Evolutionary conservation across 2,329 filamentous ascomycete genomes (phyloP).

Genomic region (Escovopsis sp.): DNA sequence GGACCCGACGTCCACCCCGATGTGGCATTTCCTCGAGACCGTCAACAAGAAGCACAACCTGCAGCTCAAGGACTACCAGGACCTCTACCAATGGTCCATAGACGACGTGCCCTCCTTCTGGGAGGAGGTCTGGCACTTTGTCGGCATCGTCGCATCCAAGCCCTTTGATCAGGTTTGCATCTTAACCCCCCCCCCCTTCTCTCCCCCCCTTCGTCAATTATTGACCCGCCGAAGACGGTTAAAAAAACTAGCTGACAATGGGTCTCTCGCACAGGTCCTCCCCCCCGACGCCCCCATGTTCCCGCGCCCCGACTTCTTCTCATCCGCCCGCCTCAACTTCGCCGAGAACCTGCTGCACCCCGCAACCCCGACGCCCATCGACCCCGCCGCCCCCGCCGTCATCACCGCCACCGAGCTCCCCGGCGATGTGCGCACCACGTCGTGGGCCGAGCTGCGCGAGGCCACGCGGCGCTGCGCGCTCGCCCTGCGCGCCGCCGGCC

Average conservation of each 20-base stretch:
- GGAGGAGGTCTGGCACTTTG: slow-evolving; percentile 73
- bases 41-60: slow-evolving; percentile 55
- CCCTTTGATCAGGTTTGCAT: slow-evolving; percentile 42
- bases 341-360: slow-evolving; percentile 90
- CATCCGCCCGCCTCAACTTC: slow-evolving; percentile 70
- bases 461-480: slow-evolving; percentile 59
- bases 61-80: slow-evolving; percentile 49
- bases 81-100: slow-evolving; percentile 77
- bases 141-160: slow-evolving; percentile 55
- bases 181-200: background rate
- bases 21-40: slow-evolving; percentile 55
- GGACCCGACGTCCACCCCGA: slow-evolving; percentile 50
- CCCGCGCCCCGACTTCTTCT: slow-evolving; percentile 76
- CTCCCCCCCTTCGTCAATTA: background rate
- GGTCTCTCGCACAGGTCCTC: slow-evolving; percentile 40
- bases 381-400: slow-evolving; percentile 51
- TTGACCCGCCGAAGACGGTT: background rate
- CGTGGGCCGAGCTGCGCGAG: slow-evolving; percentile 71
- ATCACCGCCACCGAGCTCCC: slow-evolving; percentile 68
- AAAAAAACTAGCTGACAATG: background rate
- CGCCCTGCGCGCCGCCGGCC: slow-evolving; percentile 50
- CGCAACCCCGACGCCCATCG: slow-evolving; percentile 20
- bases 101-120: slow-evolving; percentile 64
- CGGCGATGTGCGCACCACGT: slow-evolving; percentile 39
- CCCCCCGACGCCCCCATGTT: slow-evolving; percentile 58